phyloP scores from a whole-genome alignment of 371 early-diverging fungal genomes.

The Syncephalastrum sp. region DNA sequence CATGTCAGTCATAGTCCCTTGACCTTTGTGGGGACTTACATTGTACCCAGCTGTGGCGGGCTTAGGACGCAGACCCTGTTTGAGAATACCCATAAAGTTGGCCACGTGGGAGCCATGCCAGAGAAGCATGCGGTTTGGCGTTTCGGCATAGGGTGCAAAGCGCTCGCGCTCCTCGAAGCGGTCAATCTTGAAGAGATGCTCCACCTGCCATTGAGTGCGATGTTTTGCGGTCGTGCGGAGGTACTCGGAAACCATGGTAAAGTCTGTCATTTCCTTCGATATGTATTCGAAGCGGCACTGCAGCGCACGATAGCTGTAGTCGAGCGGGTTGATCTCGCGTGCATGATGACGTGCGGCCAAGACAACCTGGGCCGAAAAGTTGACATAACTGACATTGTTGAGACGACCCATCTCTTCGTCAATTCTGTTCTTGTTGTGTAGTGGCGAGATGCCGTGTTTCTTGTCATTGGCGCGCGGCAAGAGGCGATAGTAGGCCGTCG shows the following conservation, averaged over 20 bases:
- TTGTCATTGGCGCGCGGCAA: constrained; percentile 28
- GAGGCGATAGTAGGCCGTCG: constrained; percentile 37
- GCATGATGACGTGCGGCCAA: constrained; percentile 51
- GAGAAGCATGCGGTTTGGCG: constrained; percentile 38
- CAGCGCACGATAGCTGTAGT: constrained; percentile 50
- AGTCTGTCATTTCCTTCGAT: constrained; percentile 17
- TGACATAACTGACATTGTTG: constrained; percentile 43
- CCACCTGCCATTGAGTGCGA: constrained; percentile 29
- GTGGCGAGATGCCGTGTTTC: constrained; percentile 21
- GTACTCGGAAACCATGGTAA: constrained; percentile 39
- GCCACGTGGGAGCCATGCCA: constrained; percentile 53
- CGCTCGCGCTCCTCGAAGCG: constrained; percentile 27
- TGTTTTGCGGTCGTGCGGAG: constrained; percentile 32
- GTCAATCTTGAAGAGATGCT: constrained; percentile 34
- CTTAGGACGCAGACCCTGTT: constrained; percentile 41
- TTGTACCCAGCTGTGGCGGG: constrained; percentile 24
- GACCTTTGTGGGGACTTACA: constrained; percentile 21
- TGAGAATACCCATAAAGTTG: constrained; percentile 48
- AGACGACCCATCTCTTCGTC: constrained; percentile 29
- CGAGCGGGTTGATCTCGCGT: constrained; percentile 41
- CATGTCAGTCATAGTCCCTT: background rate
- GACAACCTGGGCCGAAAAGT: constrained; percentile 47
- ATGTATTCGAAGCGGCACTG: constrained; percentile 29
- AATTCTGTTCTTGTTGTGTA: constrained; percentile 15
- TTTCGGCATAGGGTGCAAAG: constrained; percentile 22